phyloP scores from a whole-genome alignment of 139 green algal genomes.

The Parachlorella kessleri region DNA sequence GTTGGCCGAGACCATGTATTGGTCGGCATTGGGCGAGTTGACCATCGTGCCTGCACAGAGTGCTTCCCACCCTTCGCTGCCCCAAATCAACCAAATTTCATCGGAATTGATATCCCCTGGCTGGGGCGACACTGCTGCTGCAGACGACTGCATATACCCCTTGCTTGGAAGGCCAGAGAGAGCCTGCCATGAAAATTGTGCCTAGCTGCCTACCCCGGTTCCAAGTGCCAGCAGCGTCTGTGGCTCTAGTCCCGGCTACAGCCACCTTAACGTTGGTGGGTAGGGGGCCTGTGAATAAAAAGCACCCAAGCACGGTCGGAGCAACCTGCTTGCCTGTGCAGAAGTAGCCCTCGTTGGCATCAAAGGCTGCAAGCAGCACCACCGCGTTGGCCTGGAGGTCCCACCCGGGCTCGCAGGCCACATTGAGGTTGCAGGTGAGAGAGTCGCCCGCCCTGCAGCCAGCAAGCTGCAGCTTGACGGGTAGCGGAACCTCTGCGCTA shows the following conservation, averaged over 20 bases:
- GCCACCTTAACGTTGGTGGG: too few relatives aligned
- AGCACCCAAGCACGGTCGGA: too few relatives aligned
- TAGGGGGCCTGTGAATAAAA: too few relatives aligned
- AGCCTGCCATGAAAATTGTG: too few relatives aligned
- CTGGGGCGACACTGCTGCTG: not conserved
- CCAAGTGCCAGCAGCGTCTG: too few relatives aligned
- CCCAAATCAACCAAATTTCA: not conserved
- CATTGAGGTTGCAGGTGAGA: not conserved
- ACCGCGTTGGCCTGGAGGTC: not conserved
- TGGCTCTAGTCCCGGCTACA: too few relatives aligned
- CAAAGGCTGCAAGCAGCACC: not conserved
- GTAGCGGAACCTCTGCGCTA: too few relatives aligned
- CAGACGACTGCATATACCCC: not conserved
- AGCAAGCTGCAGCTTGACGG: too few relatives aligned
- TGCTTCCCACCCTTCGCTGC: not conserved
- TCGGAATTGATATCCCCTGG: not conserved
- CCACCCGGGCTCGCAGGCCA: not conserved
- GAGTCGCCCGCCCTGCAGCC: not conserved
- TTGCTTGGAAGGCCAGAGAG: too few relatives aligned
- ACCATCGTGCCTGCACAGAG: not conserved
- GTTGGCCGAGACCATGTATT: not conserved
- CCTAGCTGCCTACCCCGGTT: too few relatives aligned
- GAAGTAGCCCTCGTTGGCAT: not conserved
- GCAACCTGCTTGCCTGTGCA: not conserved
- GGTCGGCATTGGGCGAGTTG: not conserved